These are phyloP conservation scores for Solanum pennellii DNA, from an alignment of 257 asterid species.

Conservation along the genomic window DNA sequence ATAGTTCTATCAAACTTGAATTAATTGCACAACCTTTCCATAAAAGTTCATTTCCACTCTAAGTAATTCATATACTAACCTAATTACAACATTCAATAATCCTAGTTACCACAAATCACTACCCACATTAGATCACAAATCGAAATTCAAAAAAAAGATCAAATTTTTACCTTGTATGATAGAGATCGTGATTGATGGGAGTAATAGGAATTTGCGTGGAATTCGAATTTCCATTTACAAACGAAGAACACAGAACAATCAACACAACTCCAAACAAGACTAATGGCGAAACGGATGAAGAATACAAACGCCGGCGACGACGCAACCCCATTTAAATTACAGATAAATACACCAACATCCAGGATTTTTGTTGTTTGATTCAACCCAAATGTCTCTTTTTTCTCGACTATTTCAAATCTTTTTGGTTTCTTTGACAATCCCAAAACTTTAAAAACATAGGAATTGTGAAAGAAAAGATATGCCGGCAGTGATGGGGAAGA, in stretches of 20 bases:
- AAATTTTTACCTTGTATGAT: conserved; percentile 57
- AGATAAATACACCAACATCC: background rate
- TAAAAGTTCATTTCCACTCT: background rate
- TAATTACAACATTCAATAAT: background rate
- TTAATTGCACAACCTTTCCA: background rate
- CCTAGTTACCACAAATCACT: background rate
- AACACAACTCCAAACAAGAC: background rate
- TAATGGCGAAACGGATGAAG: background rate
- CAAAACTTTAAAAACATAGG: background rate
- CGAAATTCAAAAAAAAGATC: background rate
- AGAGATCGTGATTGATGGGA: conserved; percentile 83
- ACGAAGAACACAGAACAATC: background rate
- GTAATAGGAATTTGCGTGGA: conserved; percentile 28
- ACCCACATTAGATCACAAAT: background rate
- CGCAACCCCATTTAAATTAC: background rate
- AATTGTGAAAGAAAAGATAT: background rate
- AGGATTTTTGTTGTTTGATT: background rate
- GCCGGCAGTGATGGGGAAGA: background rate
- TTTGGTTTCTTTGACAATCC: background rate
- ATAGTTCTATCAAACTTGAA: background rate
- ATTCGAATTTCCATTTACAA: conserved; percentile 37
- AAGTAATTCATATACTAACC: background rate
- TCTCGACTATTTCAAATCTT: background rate
- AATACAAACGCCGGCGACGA: background rate
- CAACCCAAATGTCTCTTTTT: background rate